These are phyloP conservation scores for Coemansia reversa DNA, from an alignment of 192 early-diverging fungal species.

Conservation along the genomic window DNA sequence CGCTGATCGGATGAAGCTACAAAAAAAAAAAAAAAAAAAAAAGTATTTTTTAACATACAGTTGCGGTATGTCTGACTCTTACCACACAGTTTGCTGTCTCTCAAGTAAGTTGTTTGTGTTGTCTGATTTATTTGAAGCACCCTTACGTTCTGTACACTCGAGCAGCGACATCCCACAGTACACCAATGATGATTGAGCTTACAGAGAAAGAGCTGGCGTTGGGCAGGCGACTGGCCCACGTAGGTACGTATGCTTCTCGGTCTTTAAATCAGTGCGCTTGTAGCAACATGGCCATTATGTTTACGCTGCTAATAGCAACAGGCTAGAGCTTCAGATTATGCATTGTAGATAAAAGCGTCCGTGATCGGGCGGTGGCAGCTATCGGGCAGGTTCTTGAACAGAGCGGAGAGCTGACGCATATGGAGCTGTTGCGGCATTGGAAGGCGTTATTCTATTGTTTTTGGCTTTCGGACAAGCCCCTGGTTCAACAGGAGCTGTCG, in stretches of 20 bases:
- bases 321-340: not conserved
- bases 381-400: constrained; percentile 20
- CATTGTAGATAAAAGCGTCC: constrained; percentile 43
- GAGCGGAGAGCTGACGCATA: constrained; percentile 51
- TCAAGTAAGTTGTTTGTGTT: not conserved
- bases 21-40: not conserved
- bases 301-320: not conserved
- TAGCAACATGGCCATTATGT: not conserved
- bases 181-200: constrained; percentile 28
- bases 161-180: not conserved
- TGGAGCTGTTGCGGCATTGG: constrained; percentile 82
- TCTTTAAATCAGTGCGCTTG: not conserved
- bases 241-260: constrained; percentile 19
- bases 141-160: not conserved
- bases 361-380: constrained; percentile 35
- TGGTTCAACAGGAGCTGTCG: constrained; percentile 86
- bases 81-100: not conserved
- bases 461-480: constrained; percentile 96
- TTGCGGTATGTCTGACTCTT: too few relatives aligned
- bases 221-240: constrained; percentile 48
- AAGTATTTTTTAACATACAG: not conserved
- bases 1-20: not conserved
- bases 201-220: constrained; percentile 35
- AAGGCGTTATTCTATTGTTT: constrained; percentile 94
- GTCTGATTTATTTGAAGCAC: not conserved